A percentile compares a stretch with the other conserved stretches of the same genome.
These are phyloP conservation scores for Dryadomyces sulphureus DNA, from an alignment of 2,329 filamentous ascomycete genomes.

Conservation along the genomic window DNA sequence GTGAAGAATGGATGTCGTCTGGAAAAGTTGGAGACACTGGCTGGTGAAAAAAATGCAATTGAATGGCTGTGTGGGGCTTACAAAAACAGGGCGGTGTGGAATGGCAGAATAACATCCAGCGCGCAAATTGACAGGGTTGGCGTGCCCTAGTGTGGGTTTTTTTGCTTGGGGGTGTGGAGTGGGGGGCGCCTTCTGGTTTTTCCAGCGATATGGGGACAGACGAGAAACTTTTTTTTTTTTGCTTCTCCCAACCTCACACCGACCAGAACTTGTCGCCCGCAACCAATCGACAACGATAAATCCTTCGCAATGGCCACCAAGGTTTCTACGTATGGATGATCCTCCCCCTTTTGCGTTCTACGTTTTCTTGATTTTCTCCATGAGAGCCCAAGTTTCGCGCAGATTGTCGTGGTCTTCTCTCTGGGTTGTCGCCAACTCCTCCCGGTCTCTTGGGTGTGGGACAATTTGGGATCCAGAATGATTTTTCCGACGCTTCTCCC, in stretches of 20 bases:
- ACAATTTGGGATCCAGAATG: conserved; percentile 51
- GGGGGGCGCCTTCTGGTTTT: background rate
- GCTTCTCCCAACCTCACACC: background rate
- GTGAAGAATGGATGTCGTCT: background rate
- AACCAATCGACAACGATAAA: background rate
- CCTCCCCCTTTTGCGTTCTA: background rate
- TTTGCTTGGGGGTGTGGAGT: background rate
- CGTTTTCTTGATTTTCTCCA: background rate
- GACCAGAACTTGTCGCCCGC: background rate
- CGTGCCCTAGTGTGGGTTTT: conserved; percentile 7
- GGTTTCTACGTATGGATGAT: conserved; percentile 10
- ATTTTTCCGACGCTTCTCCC: conserved; percentile 52
- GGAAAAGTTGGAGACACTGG: background rate
- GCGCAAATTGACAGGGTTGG: conserved; percentile 6
- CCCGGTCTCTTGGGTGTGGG: background rate
- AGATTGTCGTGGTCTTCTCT: conserved; percentile 79
- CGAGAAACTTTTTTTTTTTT: background rate
- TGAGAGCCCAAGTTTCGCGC: conserved; percentile 20
- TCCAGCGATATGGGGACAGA: background rate
- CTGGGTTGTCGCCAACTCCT: conserved; percentile 35
- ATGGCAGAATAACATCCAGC: conserved; percentile 5
- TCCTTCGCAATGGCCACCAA: conserved; percentile 9
- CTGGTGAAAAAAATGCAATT: background rate
- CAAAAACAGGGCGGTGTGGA: conserved; percentile 5
- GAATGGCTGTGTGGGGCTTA: conserved; percentile 3